phyloP scores from a whole-genome alignment of 2,329 filamentous ascomycete species.

The Chaetomium sp. region DNA sequence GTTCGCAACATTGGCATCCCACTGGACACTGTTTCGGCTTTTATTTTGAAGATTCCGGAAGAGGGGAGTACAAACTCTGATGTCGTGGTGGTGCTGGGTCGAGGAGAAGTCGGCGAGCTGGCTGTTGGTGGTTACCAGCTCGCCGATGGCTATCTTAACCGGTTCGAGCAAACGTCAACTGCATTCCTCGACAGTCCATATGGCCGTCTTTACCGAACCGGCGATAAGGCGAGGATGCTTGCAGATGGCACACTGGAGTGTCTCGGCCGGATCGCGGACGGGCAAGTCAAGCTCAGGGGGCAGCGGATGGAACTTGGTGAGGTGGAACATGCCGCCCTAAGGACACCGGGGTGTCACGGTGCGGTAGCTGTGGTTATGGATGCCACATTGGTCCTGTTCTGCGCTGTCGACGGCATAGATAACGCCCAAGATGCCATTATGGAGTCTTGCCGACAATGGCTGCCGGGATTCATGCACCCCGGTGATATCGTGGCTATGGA shows the following conservation, averaged over 20 bases:
- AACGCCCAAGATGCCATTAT: conserved; percentile 50
- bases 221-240: conserved; percentile 75
- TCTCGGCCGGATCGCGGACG: conserved; percentile 74
- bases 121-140: conserved; percentile 80
- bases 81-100: conserved; percentile 58
- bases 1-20: conserved; percentile 75
- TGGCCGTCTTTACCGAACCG: conserved; percentile 78
- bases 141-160: conserved; percentile 79
- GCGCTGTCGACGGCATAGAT: conserved; percentile 51
- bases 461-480: conserved; percentile 83
- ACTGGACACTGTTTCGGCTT: conserved; percentile 78
- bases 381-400: conserved; percentile 74
- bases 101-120: conserved; percentile 75
- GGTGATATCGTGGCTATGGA: conserved; percentile 66
- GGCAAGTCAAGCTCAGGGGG: conserved; percentile 84
- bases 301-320: conserved; percentile 82
- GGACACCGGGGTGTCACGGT: conserved; percentile 62
- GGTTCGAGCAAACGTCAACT: conserved; percentile 70
- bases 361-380: conserved; percentile 68
- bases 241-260: conserved; percentile 75
- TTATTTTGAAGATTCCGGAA: conserved; percentile 60
- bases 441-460: conserved; percentile 68
- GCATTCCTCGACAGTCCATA: conserved; percentile 71
- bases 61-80: conserved; percentile 35
- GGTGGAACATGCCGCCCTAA: conserved; percentile 69